These are phyloP conservation scores for Rosa multiflora DNA, from an alignment of 306 rosid genomes.

Conservation along the genomic window DNA sequence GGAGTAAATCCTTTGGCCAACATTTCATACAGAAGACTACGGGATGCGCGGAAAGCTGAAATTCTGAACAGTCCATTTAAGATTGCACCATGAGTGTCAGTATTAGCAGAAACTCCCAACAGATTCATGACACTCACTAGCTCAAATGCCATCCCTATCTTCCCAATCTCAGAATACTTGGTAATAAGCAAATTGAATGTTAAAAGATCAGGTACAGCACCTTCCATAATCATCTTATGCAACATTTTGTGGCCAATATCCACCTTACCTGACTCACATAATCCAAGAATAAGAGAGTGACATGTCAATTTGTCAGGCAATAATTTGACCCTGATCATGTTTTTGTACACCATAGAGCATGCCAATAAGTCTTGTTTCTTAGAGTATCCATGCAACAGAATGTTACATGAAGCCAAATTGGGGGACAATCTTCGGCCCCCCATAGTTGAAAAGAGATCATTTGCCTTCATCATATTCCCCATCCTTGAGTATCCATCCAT, in stretches of 20 bases:
- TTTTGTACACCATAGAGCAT: constrained; percentile 44
- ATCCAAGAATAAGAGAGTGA: constrained; percentile 67
- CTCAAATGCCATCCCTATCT: constrained; percentile 47
- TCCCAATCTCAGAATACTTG: constrained; percentile 53
- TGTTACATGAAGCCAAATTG: constrained; percentile 61
- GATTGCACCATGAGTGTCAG: constrained; percentile 48
- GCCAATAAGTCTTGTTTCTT: constrained; percentile 38
- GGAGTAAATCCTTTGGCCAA: constrained; percentile 59
- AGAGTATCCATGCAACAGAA: constrained; percentile 70
- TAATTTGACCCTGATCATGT: constrained; percentile 43
- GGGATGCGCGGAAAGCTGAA: constrained; percentile 44
- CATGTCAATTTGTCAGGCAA: constrained; percentile 55
- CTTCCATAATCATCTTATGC: constrained; percentile 46
- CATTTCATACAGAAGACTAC: constrained; percentile 48
- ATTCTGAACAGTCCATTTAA: constrained; percentile 54
- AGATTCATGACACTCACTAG: constrained; percentile 46
- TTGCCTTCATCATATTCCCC: constrained; percentile 48
- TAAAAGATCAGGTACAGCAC: constrained; percentile 45
- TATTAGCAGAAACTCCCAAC: constrained; percentile 42
- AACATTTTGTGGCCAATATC: constrained; percentile 63
- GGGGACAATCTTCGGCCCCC: constrained; percentile 41
- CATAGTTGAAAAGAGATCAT: constrained; percentile 51
- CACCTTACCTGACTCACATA: constrained; percentile 49
- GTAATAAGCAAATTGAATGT: constrained; percentile 61
- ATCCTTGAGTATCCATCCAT: constrained; percentile 60